Evolutionary conservation across 805 yeast genomes (phyloP).

Genomic region (Candida nanaspora): DNA sequence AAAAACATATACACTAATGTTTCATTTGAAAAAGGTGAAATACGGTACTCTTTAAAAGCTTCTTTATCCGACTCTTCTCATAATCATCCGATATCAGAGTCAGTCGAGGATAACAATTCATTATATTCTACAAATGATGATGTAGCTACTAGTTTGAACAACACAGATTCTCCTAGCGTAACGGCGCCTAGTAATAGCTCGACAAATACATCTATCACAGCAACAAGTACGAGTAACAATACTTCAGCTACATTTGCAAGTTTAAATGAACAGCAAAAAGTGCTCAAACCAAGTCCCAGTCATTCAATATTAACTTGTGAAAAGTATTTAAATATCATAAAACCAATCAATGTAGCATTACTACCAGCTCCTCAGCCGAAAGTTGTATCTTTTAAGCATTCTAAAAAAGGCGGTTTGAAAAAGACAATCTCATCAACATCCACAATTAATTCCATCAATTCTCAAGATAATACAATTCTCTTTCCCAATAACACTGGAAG

Average conservation of each 20-base stretch:
- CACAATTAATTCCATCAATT: constrained; percentile 25
- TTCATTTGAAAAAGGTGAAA: constrained; percentile 81
- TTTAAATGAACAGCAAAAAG: too few species aligned
- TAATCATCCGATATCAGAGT: neutral
- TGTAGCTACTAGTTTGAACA: too few species aligned
- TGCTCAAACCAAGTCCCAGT: too few species aligned
- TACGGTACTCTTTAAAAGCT: constrained; percentile 56
- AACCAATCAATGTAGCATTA: constrained; percentile 66
- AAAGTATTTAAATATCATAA: constrained; percentile 49
- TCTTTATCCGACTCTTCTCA: constrained; percentile 18
- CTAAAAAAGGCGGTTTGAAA: constrained; percentile 22
- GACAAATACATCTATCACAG: constrained; percentile 11
- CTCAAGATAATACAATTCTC: neutral
- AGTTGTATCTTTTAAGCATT: constrained; percentile 51
- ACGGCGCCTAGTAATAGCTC: too few species aligned
- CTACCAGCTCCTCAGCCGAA: constrained; percentile 65
- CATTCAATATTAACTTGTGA: constrained; percentile 36
- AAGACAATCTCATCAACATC: constrained; percentile 35
- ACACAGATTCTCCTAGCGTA: too few species aligned
- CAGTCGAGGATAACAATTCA: neutral
- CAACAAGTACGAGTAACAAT: constrained; percentile 14
- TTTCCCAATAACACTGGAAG: neutral
- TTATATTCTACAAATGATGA: too few species aligned
- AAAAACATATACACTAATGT: constrained; percentile 67
- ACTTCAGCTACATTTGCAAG: neutral